A percentile compares a stretch with the other conserved stretches of the same genome.
Conservation (phyloP, 352 stramenopile genomes). For the Globisporangium solare region DNA sequence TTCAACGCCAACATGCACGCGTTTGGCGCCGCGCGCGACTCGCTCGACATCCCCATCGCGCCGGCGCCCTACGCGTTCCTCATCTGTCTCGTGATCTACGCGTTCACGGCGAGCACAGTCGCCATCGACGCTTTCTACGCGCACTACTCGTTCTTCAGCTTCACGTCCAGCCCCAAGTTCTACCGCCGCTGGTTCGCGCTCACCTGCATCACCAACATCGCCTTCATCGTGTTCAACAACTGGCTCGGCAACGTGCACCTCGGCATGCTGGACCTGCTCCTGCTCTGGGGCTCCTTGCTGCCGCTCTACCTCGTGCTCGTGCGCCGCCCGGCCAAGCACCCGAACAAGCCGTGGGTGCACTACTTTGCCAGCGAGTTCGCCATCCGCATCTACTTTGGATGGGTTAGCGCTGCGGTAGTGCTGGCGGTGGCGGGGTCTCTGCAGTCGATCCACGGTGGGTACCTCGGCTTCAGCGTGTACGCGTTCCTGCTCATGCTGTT, state of each 20-base stretch:
- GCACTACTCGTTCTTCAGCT: slow-evolving; percentile 52
- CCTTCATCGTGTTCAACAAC: slow-evolving; percentile 36
- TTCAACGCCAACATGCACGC: slow-evolving; percentile 16
- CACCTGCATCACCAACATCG: slow-evolving; percentile 43
- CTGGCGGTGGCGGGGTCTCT: slow-evolving; percentile 40
- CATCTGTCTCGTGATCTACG: slow-evolving; percentile 57
- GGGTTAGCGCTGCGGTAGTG: slow-evolving; percentile 39
- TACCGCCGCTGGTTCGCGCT: slow-evolving; percentile 53
- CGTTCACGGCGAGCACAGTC: slow-evolving; percentile 36
- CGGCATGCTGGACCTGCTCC: slow-evolving; percentile 17
- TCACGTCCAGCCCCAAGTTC: slow-evolving; percentile 37
- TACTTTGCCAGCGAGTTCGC: slow-evolving; percentile 60
- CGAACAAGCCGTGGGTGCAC: slow-evolving; percentile 38
- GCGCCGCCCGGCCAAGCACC: slow-evolving; percentile 37
- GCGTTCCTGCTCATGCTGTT: slow-evolving; percentile 30
- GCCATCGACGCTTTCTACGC: slow-evolving; percentile 50
- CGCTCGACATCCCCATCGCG: slow-evolving; percentile 28
- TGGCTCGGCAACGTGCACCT: slow-evolving; percentile 19
- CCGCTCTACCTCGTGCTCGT: slow-evolving; percentile 55
- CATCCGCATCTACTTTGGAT: slow-evolving; percentile 53
- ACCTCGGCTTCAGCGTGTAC: slow-evolving; percentile 47
- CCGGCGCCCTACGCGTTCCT: slow-evolving; percentile 40
- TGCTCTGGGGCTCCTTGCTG: slow-evolving; percentile 44
- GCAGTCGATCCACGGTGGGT: slow-evolving; percentile 39
- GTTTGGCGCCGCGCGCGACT: slow-evolving; percentile 2